Conservation (phyloP, 345 rosid species). For the Zanthoxylum bungeanum region DNA sequence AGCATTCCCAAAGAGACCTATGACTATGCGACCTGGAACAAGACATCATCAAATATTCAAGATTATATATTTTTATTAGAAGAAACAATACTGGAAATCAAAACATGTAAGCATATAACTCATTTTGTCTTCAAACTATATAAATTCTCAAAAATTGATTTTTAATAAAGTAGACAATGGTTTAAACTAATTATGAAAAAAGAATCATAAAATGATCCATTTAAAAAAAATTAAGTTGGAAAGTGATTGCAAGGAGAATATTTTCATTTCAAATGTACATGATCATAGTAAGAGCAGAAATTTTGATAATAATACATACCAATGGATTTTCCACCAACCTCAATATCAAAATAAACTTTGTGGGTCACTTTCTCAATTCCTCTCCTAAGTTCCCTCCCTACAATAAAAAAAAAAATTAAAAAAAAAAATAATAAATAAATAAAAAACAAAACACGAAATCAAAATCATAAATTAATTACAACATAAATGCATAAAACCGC, state of each 20-base stretch:
- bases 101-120: neutral
- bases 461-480: neutral
- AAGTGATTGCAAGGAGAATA: too few species aligned
- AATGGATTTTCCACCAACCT: conserved; percentile 76
- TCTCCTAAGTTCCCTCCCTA: conserved; percentile 46
- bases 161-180: neutral
- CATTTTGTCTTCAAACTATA: neutral
- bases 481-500: neutral
- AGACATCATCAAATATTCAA: neutral
- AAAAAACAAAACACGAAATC: neutral
- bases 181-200: neutral
- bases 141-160: neutral
- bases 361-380: conserved; percentile 62
- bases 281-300: neutral
- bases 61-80: neutral
- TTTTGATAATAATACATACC: conserved; percentile 37
- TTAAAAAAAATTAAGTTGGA: neutral
- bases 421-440: too few species aligned
- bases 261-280: neutral
- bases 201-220: neutral
- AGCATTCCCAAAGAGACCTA: conserved; percentile 83
- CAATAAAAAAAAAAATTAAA: conserved; percentile 1
- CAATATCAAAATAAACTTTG: conserved; percentile 85
- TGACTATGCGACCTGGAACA: conserved; percentile 71
- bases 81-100: neutral